Evolutionary conservation across 176 grass and related monocot genomes (phyloP).

Genomic region (Puya raimondii): DNA sequence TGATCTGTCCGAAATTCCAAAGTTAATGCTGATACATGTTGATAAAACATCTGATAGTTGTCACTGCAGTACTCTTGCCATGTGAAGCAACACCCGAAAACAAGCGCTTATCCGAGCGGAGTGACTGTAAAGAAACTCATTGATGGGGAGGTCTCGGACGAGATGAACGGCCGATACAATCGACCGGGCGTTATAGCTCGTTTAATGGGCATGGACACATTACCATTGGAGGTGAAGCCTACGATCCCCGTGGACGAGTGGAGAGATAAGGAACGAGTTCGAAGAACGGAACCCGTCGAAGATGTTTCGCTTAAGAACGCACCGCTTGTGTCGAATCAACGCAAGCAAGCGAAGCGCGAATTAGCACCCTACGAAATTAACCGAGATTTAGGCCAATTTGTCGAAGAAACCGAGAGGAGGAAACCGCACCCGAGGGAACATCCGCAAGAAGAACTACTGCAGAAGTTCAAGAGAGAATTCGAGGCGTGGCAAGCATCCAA

Average conservation of each 20-base stretch:
- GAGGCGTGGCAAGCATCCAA: constrained; percentile 72
- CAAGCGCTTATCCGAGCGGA: constrained; percentile 15
- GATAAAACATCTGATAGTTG: background rate
- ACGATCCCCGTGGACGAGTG: constrained; percentile 10
- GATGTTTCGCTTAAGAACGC: constrained; percentile 22
- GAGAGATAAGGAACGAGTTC: constrained; percentile 13
- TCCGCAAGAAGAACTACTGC: constrained; percentile 89
- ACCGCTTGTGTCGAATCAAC: background rate
- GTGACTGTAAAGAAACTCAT: constrained; percentile 45
- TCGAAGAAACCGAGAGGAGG: constrained; percentile 18
- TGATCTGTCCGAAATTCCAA: background rate
- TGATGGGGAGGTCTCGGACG: constrained; percentile 41
- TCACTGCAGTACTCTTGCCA: constrained; percentile 49
- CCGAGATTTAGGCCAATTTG: background rate
- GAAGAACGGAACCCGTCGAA: constrained; percentile 32
- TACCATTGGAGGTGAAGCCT: constrained; percentile 35
- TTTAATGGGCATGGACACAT: constrained; percentile 89
- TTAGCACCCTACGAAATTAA: background rate
- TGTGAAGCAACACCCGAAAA: constrained; percentile 42
- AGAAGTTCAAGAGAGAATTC: constrained; percentile 95
- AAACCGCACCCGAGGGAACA: constrained; percentile 65
- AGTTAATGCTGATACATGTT: background rate
- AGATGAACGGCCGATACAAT: constrained; percentile 34
- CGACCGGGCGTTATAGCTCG: constrained; percentile 73
- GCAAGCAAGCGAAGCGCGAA: background rate